Evolutionary conservation across 805 yeast genomes (phyloP), one percentile per base, ranked within the genome.

Genomic region (Candida mattraensis): DNA sequence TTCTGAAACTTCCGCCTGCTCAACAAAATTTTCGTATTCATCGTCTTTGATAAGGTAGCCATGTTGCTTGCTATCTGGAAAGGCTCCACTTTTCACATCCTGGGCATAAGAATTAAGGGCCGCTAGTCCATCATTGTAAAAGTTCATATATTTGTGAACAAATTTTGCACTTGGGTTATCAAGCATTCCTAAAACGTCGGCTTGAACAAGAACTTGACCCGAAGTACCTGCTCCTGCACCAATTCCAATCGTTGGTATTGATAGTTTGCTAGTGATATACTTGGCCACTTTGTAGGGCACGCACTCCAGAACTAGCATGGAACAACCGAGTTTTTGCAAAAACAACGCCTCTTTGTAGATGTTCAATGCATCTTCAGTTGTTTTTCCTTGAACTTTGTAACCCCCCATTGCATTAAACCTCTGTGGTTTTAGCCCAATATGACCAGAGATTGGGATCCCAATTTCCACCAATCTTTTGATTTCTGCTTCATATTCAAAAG

Each of bases 401-500:
- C 99, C 99, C 14, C 96, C 89, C 10, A 84, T 55, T 0, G 86
- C 56, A 45, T 86, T 77, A 43, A 79, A 79, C 27, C 86, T 73
- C 58, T 93, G 98, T 2, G 99, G 99, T 4, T 95, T 87, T 20
- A 91, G 66, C 0, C 99, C 99, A 19, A 87, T 76, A 59, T 91
- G 99, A 1, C 94, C 97, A 63, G 87, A 72, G 3, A 88, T 88
- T 0, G 97, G 95, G 7, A 91, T 80, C 1, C 98, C 98, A 12
- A 81, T 67, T 4, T 70, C 56, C 1, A 80, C 69, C 13, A 91
- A 60, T 41, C 70, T 71, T 38, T 60, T 51, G 7, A 93, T 74
- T 1, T 82, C 74, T 2, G 72, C 64, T 3, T 77, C 58, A 37
- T 71, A 72, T 37, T 75, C 80, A 24, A 54, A 61, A 0, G 93